phyloP scores from a whole-genome alignment of 441 rosid species.

The Gossypium davidsonii region DNA sequence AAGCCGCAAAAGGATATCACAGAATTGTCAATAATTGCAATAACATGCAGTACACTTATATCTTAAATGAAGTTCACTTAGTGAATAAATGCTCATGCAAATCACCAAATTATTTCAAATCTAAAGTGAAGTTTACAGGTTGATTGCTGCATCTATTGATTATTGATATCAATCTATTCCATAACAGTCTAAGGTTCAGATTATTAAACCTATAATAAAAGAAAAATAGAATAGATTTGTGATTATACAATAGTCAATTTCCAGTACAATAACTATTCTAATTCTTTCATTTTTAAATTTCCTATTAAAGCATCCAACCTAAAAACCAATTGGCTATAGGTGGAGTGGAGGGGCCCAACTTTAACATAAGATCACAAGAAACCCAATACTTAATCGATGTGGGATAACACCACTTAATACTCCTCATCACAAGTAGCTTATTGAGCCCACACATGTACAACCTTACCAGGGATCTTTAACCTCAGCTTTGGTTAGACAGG shows the following conservation, averaged over 20 bases:
- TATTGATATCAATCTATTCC: background rate
- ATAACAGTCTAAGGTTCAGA: background rate
- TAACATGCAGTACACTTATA: background rate
- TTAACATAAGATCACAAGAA: background rate
- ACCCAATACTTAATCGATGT: background rate
- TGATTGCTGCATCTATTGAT: background rate
- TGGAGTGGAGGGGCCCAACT: background rate
- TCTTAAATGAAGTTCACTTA: background rate
- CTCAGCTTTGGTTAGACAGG: background rate
- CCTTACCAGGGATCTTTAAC: background rate
- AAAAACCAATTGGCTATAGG: background rate
- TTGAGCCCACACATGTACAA: background rate
- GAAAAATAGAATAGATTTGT: background rate
- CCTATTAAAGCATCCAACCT: background rate
- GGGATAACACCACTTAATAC: no score
- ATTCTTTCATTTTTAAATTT: background rate
- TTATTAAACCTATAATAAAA: background rate
- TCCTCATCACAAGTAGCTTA: background rate
- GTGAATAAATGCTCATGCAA: background rate
- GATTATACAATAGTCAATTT: background rate
- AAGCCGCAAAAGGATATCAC: conserved; percentile 11
- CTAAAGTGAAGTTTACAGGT: background rate
- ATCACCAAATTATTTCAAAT: background rate
- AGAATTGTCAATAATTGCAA: background rate
- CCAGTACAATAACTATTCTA: background rate